phyloP scores from a whole-genome alignment of 805 yeast species.

The Schwanniomyces pseudopolymorphus region DNA sequence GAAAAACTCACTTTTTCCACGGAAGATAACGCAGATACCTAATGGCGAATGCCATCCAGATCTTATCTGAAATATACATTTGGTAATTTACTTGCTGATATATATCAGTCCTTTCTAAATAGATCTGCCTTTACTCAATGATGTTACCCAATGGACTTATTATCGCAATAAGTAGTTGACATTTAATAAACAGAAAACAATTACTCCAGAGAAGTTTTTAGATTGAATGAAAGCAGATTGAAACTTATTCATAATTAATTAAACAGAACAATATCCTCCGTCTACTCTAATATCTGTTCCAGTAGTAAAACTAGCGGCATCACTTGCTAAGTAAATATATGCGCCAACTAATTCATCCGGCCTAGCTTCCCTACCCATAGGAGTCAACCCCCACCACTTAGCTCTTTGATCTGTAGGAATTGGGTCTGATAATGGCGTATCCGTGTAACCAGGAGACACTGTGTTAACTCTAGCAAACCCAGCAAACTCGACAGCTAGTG shows the following conservation, averaged over 20 bases:
- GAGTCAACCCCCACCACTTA: constrained; percentile 41
- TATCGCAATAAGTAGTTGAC: no score
- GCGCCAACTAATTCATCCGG: constrained; percentile 47
- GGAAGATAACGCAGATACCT: no score
- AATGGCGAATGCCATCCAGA: no score
- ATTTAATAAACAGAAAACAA: no score
- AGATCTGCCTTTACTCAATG: no score
- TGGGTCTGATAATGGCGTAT: constrained; percentile 40
- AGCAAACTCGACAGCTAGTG: constrained; percentile 48
- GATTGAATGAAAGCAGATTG: no score
- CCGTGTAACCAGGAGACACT: constrained; percentile 45
- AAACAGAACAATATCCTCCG: constrained; percentile 45
- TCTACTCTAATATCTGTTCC: constrained; percentile 47
- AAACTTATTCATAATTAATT: neutral
- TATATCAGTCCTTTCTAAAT: no score
- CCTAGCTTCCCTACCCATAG: constrained; percentile 46
- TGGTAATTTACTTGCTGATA: no score
- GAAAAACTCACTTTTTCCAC: no score
- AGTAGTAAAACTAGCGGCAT: constrained; percentile 44
- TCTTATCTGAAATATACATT: no score
- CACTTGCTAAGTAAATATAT: constrained; percentile 43
- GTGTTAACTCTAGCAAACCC: constrained; percentile 47
- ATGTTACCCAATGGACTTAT: no score
- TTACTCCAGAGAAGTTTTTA: neutral
- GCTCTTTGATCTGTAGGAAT: constrained; percentile 30